These are phyloP conservation scores for Botryosphaeria agaves DNA, from an alignment of 2,329 filamentous ascomycete species.

Conservation along the genomic window DNA sequence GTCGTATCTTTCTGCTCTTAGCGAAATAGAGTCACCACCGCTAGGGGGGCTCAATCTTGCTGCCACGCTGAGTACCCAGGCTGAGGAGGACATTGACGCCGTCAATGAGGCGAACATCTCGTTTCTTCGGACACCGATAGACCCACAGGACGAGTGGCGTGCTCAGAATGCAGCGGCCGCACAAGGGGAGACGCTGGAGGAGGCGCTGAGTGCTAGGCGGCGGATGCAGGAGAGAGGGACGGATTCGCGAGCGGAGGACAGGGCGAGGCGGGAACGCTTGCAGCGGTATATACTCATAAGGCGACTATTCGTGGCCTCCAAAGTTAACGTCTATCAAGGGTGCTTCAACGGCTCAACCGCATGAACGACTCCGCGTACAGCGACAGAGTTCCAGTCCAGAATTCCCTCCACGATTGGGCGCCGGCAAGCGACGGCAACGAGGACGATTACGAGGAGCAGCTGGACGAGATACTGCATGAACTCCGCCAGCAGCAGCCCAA, in stretches of 20 bases:
- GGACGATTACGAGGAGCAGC: constrained; percentile 13
- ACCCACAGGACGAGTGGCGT: constrained; percentile 17
- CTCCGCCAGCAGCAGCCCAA: constrained; percentile 20
- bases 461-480: constrained; percentile 22
- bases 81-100: constrained; percentile 26
- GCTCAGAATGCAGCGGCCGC: constrained; percentile 8
- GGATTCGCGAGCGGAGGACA: constrained; percentile 6
- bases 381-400: constrained; percentile 33
- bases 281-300: constrained; percentile 3
- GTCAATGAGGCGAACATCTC: constrained; percentile 35
- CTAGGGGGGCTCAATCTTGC: constrained; percentile 31
- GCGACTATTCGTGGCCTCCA: too few species aligned
- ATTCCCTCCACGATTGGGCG: constrained; percentile 44
- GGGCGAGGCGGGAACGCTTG: not conserved
- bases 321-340: constrained; percentile 6
- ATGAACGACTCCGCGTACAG: constrained; percentile 31
- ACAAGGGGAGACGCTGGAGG: not conserved
- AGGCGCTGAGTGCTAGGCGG: constrained; percentile 5
- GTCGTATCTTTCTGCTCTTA: constrained; percentile 32
- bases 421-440: constrained; percentile 26
- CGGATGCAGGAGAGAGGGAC: constrained; percentile 6
- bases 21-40: constrained; percentile 26
- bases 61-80: constrained; percentile 27
- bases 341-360: constrained; percentile 18
- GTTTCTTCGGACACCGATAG: constrained; percentile 28